Evolutionary conservation across 305 asterid species (phyloP), one percentile per base, ranked within the genome.

Genomic region (Plantago lanceolata): DNA sequence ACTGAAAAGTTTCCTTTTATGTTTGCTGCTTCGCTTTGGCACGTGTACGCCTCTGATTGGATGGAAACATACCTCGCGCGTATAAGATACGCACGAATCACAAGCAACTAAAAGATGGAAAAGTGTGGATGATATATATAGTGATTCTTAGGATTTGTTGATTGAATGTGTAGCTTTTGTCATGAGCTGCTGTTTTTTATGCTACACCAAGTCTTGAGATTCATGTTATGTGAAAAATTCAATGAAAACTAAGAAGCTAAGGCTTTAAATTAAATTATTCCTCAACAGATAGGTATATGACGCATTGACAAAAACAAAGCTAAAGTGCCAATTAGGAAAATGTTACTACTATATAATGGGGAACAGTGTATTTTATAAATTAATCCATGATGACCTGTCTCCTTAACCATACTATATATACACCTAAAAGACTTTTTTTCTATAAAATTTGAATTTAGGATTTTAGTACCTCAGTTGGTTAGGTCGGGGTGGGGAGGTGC

Each of bases 271-370:
- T 67, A 63, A 12, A 57, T 65, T 69, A 69, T 75, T 79, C 76
- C 68, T 63, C 19, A 49, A 15, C 74, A 76, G 85, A 76, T 82
- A 78, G 82, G 76, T 64, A 70, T 72, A 71, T 62, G 54, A 35
- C 71, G n/a, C 57, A 55, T 79, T 79, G 90, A 76, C 81, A 75
- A 78, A 61, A 76, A 57, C 87, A 71, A 83, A 43, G 87, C 61
- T 48, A 62, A 50, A 50, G 9, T 31, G 31, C 24, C 21, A 59
- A 59, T 44, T 19, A 50, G 17, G 63, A 12, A 40, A 33, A n/a
- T n/a, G n/a, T n/a, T n/a, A n/a, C n/a, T n/a, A n/a, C n/a, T n/a
- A n/a, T n/a, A n/a, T n/a, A n/a, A n/a, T n/a, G n/a, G n/a, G n/a
- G n/a, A n/a, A n/a, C n/a, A n/a, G n/a, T n/a, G n/a, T n/a, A n/a